Conservation (phyloP, 2,329 filamentous ascomycete genomes). For the Myriosclerotinia duriaeana region DNA sequence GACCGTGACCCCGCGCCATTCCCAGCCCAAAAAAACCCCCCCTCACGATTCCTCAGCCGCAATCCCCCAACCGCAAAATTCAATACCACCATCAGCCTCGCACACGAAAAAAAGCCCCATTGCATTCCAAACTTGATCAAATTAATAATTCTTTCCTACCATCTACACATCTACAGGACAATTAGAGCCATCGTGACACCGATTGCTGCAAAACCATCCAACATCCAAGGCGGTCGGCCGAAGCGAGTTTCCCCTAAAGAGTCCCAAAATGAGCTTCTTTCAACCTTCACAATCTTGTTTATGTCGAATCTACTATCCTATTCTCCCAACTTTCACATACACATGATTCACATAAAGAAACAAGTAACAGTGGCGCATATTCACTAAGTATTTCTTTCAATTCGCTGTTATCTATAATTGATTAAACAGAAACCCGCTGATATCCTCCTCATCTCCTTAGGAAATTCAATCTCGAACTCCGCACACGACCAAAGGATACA, state of each 20-base stretch:
- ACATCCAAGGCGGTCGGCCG: not conserved
- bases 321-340: not conserved
- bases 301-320: not conserved
- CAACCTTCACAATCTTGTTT: not conserved
- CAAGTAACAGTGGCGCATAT: not conserved
- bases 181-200: no score
- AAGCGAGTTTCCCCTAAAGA: conserved; percentile 7
- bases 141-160: no score
- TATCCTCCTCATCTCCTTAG: not conserved
- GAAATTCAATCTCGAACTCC: not conserved
- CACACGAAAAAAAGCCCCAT: no score
- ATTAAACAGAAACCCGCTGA: not conserved
- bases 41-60: no score
- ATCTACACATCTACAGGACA: no score
- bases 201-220: not conserved
- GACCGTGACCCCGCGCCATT: no score
- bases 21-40: no score
- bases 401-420: not conserved
- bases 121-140: no score
- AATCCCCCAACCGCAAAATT: no score
- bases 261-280: not conserved
- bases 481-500: not conserved
- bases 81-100: no score
- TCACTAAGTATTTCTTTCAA: not conserved
- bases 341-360: not conserved